Base-by-base conservation (phyloP, 2,329 filamentous ascomycete genomes). In the Colletotrichum tanaceti region DNA sequence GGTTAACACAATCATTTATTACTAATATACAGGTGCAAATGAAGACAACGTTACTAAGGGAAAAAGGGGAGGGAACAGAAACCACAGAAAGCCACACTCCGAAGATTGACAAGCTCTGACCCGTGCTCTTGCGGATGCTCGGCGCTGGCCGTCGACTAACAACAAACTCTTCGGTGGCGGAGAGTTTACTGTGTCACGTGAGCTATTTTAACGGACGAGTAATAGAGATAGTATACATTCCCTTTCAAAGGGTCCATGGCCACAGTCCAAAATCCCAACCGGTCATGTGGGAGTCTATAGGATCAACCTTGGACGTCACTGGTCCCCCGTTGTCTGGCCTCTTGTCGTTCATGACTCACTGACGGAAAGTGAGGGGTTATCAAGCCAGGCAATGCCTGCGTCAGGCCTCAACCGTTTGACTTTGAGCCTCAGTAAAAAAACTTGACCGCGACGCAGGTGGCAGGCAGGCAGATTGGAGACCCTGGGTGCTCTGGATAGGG, bases 261-360 rank as follows among this genome's bases (percentile, higher is more conserved):
- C 52, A 39, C 50, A 28, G 35, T 62, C 16, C 35, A 55, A 65
- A 35, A 39, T 67, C 58, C 53, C 53, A 58, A 38, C 61, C 65
- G 65, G 61, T 65, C 65, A 68, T 22, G 46, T n/a, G 38, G 49
- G 54, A 54, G 65, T 47, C 54, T 65, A 55, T 39, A 28, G 54
- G 54, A 52, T 59, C 47, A 65, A 39, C 55, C 65, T 65, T 32
- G 62, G 10, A 59, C 49, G 49, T n/a, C 28, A 59, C 43, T 54
- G 55, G 61, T 32, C 54, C 54, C 49, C 54, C 38, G 38, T 60
- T 41, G 54, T 50, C 49, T 68, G 54, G 61, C 53, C 22, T 68
- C 54, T 68, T 57, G 62, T 60, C 55, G 38, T 59, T 50, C 55
- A 65, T 68, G 65, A 68, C 65, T 68, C 65, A 68, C 62, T 60